Evolutionary conservation across 2,329 filamentous ascomycete species (phyloP).

Genomic region (Geosmithia flava): DNA sequence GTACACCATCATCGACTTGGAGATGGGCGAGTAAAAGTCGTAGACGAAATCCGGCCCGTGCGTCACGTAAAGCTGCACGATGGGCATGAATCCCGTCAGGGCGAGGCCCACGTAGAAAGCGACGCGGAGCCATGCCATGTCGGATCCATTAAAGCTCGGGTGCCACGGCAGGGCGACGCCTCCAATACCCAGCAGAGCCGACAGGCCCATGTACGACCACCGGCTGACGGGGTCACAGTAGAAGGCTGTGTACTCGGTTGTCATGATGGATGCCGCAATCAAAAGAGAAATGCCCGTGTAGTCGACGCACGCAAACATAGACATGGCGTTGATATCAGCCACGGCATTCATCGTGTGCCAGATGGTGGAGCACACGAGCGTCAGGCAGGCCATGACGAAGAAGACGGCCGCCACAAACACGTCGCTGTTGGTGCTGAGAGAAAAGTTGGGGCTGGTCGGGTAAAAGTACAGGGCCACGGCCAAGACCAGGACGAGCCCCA

Average conservation of each 20-base stretch:
- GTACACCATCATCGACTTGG: conserved; percentile 81
- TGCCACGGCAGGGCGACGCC: conserved; percentile 94
- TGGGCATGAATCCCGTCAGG: conserved; percentile 77
- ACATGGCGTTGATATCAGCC: conserved; percentile 77
- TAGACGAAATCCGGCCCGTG: conserved; percentile 71
- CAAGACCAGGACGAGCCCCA: conserved; percentile 81
- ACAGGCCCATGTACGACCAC: conserved; percentile 75
- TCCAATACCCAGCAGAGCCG: conserved; percentile 67
- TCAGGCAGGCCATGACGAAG: conserved; percentile 93
- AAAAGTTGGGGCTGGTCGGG: conserved; percentile 76
- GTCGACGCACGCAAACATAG: conserved; percentile 93
- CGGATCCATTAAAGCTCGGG: conserved; percentile 79
- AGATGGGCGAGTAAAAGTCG: conserved; percentile 79
- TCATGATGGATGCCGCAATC: conserved; percentile 93
- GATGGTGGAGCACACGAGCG: conserved; percentile 84
- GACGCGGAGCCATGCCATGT: conserved; percentile 90
- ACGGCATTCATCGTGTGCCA: conserved; percentile 99
- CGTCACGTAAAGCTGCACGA: conserved; percentile 69
- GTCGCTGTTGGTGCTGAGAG: conserved; percentile 74
- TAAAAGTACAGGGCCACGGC: conserved; percentile 94
- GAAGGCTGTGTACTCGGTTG: conserved; percentile 96
- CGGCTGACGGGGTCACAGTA: conserved; percentile 89
- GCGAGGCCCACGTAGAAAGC: conserved; percentile 83
- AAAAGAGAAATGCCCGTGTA: conserved; percentile 95
- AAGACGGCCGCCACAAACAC: conserved; percentile 86